phyloP scores from a whole-genome alignment of 192 early-diverging fungal species.

The Backusella luteola region DNA sequence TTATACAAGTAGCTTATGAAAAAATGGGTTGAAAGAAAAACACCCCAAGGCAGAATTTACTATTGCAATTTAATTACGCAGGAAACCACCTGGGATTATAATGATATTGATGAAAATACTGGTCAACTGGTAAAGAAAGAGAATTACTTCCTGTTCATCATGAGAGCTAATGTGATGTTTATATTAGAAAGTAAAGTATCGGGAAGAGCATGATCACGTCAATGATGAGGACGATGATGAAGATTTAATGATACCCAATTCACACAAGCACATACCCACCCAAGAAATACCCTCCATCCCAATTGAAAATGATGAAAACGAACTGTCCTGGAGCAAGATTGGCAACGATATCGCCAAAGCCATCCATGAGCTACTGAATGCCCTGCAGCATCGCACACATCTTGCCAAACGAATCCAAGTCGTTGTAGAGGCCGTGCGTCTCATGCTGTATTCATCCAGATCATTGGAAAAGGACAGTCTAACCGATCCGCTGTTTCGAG shows the following conservation, averaged over 20 bases:
- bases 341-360: slow-evolving; percentile 42
- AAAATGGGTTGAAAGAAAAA: slow-evolving; percentile 56
- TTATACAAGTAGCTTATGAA: slow-evolving; percentile 33
- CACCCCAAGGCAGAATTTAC: slow-evolving; percentile 47
- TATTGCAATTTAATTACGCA: slow-evolving; percentile 63
- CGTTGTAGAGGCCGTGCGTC: slow-evolving; percentile 60
- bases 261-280: neutral
- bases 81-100: slow-evolving; percentile 52
- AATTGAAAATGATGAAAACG: neutral
- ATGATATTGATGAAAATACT: slow-evolving; percentile 51
- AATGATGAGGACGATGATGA: neutral
- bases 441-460: slow-evolving; percentile 80
- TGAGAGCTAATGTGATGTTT: too few species aligned
- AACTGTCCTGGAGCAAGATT: slow-evolving; percentile 48
- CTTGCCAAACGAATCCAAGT: neutral
- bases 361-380: slow-evolving; percentile 51
- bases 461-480: slow-evolving; percentile 60
- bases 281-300: neutral
- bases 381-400: slow-evolving; percentile 31
- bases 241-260: neutral
- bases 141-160: neutral
- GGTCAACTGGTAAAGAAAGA: slow-evolving; percentile 41
- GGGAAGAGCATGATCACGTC: neutral
- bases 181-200: neutral
- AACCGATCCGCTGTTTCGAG: slow-evolving; percentile 30